Base-by-base conservation (phyloP, 1,284 basidiomycete genomes). In the Ganoderma meredithae region DNA sequence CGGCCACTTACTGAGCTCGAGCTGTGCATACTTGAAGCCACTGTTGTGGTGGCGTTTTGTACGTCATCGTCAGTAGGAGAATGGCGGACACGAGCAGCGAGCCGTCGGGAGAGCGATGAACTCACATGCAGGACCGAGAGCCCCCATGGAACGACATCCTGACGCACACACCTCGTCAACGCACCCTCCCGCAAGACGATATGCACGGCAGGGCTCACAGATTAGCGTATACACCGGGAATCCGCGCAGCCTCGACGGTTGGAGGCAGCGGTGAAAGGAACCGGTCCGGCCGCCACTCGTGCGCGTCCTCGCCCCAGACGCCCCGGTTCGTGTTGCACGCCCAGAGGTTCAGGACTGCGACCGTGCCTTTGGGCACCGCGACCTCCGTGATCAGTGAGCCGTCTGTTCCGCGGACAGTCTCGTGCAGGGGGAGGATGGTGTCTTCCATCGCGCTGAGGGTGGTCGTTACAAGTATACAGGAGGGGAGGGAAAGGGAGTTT, bases 261-360 rank as follows among this genome's bases (percentile, higher is more conserved):
- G 55, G 61, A 2, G 76, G 76, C 1, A 76, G 68, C 3, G 75
- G 72, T 19, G 71, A 60, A 8, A 80, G 70, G 77, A 77, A 79
- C 0, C 79, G 75, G 60, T 79, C 76, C 0, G 78, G 78, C 83
- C 77, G 84, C 80, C 85, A 89, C 64, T 86, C 83, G 33, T 72
- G 67, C 9, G 86, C 83, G 73, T 90, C 88, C 53, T 83, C 80
- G 9, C 88, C 88, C 88, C 88, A 90, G 5, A 89, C 76, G 2
- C 79, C 76, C 69, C 80, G 82, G 53, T 80, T 77, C 10, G 80
- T 74, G 73, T 90, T 88, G 62, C 87, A 73, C 0, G 79, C 76
- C 5, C 81, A 68, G 17, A 88, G 83, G 2, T 87, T 85, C 31
- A 89, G 78, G 13, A 83, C 65, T 0, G 88, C 69, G 0, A 76